Evolutionary conservation across 2,329 filamentous ascomycete genomes (phyloP).

Genomic region (Teratosphaeriaceae sp.): DNA sequence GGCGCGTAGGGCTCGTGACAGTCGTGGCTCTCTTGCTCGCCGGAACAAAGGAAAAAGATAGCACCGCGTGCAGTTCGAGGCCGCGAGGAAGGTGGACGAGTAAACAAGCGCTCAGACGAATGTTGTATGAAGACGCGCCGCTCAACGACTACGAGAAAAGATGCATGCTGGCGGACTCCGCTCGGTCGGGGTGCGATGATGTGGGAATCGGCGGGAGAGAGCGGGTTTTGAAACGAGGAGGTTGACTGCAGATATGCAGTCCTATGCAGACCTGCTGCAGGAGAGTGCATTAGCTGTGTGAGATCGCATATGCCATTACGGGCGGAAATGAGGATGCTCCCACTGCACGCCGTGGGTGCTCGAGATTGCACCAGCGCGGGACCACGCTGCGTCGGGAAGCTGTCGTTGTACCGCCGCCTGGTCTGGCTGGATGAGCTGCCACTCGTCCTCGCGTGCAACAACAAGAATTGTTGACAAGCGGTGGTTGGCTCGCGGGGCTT

Average conservation of each 20-base stretch:
- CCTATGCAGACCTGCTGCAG: conserved; percentile 10
- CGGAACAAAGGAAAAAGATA: conserved; percentile 13
- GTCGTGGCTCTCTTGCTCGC: conserved; percentile 5
- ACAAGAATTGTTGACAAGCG: no score
- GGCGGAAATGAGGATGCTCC: not conserved
- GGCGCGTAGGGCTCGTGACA: conserved; percentile 11
- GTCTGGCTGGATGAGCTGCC: no score
- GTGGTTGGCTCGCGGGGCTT: no score
- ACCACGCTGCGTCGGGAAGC: no score
- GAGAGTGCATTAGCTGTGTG: conserved; percentile 12
- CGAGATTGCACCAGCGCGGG: no score
- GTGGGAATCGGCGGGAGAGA: conserved; percentile 12
- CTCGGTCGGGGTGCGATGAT: conserved; percentile 12
- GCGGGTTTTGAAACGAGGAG: conserved; percentile 9
- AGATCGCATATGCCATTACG: conserved; percentile 5
- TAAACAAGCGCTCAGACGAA: conserved; percentile 21
- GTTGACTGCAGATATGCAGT: conserved; percentile 18
- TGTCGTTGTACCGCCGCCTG: no score
- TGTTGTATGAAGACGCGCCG: conserved; percentile 26
- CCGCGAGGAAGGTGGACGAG: not conserved
- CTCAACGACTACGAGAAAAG: conserved; percentile 16
- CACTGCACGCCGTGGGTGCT: no score
- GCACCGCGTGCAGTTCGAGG: conserved; percentile 11
- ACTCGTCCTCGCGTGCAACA: no score
- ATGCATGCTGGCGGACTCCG: conserved; percentile 19